Conservation (phyloP, 129 eudicot species). For the Mikania micrantha region DNA sequence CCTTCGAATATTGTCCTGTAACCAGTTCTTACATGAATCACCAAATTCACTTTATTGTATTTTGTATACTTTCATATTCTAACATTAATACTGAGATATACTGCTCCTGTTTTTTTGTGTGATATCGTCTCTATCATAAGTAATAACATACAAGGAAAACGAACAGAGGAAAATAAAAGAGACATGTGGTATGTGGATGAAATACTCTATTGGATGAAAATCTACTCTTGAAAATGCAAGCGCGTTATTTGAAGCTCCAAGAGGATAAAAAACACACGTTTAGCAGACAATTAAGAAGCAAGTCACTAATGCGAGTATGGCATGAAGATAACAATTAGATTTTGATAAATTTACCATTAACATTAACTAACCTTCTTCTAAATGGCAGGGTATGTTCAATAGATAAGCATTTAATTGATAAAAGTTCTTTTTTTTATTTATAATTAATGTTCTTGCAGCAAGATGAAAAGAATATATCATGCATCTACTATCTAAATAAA, state of each 20-base stretch:
- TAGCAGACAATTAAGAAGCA: neutral
- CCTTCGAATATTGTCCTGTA: slow-evolving; percentile 97
- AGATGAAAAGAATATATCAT: neutral
- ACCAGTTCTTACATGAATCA: slow-evolving; percentile 15
- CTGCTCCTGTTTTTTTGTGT: neutral
- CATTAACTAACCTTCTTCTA: neutral
- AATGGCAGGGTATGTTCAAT: neutral
- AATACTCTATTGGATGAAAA: neutral
- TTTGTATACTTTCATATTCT: neutral
- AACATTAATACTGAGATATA: neutral
- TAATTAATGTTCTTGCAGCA: neutral
- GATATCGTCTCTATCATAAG: neutral
- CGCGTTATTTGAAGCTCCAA: neutral
- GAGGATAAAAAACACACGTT: neutral
- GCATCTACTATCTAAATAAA: no score
- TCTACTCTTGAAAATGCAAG: neutral
- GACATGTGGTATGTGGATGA: neutral
- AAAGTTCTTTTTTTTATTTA: neutral
- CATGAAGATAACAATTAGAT: neutral
- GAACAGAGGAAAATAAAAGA: no score
- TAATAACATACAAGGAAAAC: no score
- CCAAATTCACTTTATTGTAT: neutral
- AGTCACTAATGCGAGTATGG: neutral
- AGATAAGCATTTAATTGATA: neutral
- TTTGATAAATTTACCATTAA: neutral